Percentiles rank a stretch among this genome's conserved stretches.
Evolutionary conservation across 495 filamentous ascomycete species (phyloP).

Genomic region (Lineolata rhizophorae): DNA sequence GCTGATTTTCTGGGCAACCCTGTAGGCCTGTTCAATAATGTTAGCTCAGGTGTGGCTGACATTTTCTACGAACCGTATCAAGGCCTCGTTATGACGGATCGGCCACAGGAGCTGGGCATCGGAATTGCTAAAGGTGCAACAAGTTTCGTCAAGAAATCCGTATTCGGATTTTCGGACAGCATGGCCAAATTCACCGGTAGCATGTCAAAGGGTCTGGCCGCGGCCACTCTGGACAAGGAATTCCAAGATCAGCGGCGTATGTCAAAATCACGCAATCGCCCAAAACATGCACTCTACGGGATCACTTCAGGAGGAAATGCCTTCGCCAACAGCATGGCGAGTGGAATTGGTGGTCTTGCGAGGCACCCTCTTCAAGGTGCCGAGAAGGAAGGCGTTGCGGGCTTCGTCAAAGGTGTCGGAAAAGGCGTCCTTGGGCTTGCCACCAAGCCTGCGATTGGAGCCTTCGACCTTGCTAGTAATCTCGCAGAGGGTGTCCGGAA

Average conservation of each 20-base stretch:
- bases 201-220: conserved; percentile 87
- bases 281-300: conserved; percentile 90
- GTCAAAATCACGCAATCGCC: conserved; percentile 76
- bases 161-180: conserved; percentile 89
- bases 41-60: conserved; percentile 87
- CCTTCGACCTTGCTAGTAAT: conserved; percentile 91
- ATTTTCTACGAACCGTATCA: conserved; percentile 99
- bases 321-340: conserved; percentile 76
- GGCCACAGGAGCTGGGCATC: conserved; percentile 78
- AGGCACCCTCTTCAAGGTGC: conserved; percentile 87
- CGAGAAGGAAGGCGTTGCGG: conserved; percentile 79
- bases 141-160: conserved; percentile 94
- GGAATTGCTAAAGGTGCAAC: conserved; percentile 93
- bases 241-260: conserved; percentile 93
- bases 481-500: conserved; percentile 93
- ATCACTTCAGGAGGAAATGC: conserved; percentile 91
- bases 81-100: conserved; percentile 86
- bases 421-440: conserved; percentile 83
- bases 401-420: conserved; percentile 93
- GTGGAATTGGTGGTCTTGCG: conserved; percentile 78
- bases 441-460: conserved; percentile 90
- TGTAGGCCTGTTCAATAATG: conserved; percentile 92
- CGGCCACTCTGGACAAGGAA: conserved; percentile 91
- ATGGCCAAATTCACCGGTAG: conserved; percentile 92
- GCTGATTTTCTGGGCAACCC: conserved; percentile 98